Percentiles rank a stretch among this genome's conserved stretches.
Conservation (phyloP, 2,329 filamentous ascomycete species). For the Chrysoporthe deuterocubensis region DNA sequence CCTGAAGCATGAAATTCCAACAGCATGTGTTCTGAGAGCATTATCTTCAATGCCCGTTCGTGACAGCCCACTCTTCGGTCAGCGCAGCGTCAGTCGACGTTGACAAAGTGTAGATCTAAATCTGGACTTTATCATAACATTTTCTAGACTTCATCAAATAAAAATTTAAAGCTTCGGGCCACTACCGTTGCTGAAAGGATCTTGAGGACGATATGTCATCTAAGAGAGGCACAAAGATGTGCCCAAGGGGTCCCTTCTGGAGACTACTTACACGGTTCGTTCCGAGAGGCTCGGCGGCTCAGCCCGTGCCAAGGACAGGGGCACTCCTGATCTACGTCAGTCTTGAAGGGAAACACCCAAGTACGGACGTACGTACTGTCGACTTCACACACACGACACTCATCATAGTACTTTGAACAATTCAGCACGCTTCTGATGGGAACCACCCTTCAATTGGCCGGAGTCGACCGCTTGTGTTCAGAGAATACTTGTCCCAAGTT, state of each 20-base stretch:
- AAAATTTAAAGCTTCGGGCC: background rate
- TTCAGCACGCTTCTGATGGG: background rate
- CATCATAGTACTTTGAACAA: background rate
- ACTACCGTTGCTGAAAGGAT: background rate
- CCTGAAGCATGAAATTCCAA: too few relatives aligned
- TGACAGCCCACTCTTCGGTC: too few relatives aligned
- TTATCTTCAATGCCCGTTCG: too few relatives aligned
- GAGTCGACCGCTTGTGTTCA: background rate
- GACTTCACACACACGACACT: constrained; percentile 1
- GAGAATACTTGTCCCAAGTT: background rate
- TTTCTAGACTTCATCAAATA: background rate
- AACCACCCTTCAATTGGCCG: background rate
- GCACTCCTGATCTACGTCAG: background rate
- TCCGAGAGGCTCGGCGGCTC: constrained; percentile 12
- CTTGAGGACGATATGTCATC: background rate
- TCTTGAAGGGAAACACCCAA: background rate
- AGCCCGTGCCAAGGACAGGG: constrained; percentile 10
- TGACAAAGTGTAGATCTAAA: too few relatives aligned
- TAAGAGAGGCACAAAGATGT: background rate
- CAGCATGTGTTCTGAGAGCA: too few relatives aligned
- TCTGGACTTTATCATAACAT: background rate
- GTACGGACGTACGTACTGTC: background rate
- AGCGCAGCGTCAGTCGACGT: too few relatives aligned
- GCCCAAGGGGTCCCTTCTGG: background rate
- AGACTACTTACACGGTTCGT: background rate